Evolutionary conservation across 2,329 filamentous ascomycete genomes (phyloP), one percentile per base, ranked within the genome.

Genomic region (Alternaria triticina): DNA sequence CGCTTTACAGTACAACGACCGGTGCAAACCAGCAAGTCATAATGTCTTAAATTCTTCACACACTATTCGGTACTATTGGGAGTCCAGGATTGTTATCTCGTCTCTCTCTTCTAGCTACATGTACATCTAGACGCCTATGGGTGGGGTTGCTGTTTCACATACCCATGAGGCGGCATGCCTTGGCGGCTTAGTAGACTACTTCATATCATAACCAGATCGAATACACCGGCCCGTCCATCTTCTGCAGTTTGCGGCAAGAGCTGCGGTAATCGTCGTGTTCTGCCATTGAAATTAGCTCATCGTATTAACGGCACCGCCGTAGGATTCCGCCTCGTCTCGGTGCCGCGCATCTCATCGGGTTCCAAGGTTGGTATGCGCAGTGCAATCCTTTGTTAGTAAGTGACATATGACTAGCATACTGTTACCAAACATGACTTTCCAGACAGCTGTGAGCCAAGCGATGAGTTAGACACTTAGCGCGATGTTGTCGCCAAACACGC

Each of bases 111-210:
- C 50, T 30, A 67, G 65, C 54, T 66, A 62, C 50, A 33, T 71
- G 62, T 71, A 69, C 54, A 64, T 65, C 55, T 61, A 65, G 52
- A 64, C 44, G 59, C 60, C 61, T 62, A 52, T 61, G 49, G 61
- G 61, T 62, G 66, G 67, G 67, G 63, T 54, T 45, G 50, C 66
- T 63, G 68, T 73, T 73, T 71, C 66, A 70, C 67, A 59, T 63
- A 64, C 61, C 66, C 62, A 69, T 44, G 60, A 54, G 64, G 51
- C 68, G 65, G 59, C 61, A 64, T 62, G 69, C 50, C 63, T 71
- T 70, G 68, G 70, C 70, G 77, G 68, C 68, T 71, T 60, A 72
- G 74, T 74, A 73, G 66, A 76, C 61, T 69, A 70, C 51, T 74
- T 68, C 49, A 59, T 56, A 61, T 55, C 67, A 60, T 59, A 27